phyloP scores from a whole-genome alignment of 805 yeast genomes.

The Sugiyamaella boreocaroliniensis region DNA sequence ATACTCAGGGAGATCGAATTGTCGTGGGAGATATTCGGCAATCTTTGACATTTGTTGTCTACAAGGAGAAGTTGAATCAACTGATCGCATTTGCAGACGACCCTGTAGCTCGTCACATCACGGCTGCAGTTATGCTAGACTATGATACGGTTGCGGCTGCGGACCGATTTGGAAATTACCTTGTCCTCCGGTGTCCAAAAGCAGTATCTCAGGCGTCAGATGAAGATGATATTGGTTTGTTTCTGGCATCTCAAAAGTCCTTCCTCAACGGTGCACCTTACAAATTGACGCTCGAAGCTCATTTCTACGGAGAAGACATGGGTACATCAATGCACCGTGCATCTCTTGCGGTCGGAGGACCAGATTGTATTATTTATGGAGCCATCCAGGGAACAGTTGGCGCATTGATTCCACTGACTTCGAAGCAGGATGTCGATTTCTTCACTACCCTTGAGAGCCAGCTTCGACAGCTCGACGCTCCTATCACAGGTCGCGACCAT shows the following conservation, averaged over 20 bases:
- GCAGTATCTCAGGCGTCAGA: conserved; percentile 43
- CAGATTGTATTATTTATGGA: conserved; percentile 58
- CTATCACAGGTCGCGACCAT: conserved; percentile 61
- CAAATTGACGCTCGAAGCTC: conserved; percentile 46
- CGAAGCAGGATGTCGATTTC: conserved; percentile 55
- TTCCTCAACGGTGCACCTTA: conserved; percentile 45
- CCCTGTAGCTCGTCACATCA: conserved; percentile 56
- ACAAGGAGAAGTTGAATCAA: conserved; percentile 34
- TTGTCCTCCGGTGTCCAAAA: conserved; percentile 57
- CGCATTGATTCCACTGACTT: conserved; percentile 56
- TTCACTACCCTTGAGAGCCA: conserved; percentile 48
- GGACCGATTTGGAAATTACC: conserved; percentile 79
- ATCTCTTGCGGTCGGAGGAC: conserved; percentile 52
- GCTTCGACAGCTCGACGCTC: conserved; percentile 22
- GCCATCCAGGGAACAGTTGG: conserved; percentile 85
- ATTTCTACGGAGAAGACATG: conserved; percentile 64
- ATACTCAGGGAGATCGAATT: conserved; percentile 50
- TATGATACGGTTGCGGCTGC: conserved; percentile 73
- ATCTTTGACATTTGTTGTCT: conserved; percentile 54
- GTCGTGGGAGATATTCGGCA: conserved; percentile 67
- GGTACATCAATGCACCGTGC: conserved; percentile 55
- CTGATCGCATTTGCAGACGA: conserved; percentile 71
- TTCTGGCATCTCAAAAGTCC: conserved; percentile 30
- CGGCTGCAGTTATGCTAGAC: conserved; percentile 57
- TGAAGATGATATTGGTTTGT: conserved; percentile 42